Evolutionary conservation across 139 green algal species (phyloP), one percentile per base, ranked within the genome.

Genomic region (Axilococcus clingmanii): DNA sequence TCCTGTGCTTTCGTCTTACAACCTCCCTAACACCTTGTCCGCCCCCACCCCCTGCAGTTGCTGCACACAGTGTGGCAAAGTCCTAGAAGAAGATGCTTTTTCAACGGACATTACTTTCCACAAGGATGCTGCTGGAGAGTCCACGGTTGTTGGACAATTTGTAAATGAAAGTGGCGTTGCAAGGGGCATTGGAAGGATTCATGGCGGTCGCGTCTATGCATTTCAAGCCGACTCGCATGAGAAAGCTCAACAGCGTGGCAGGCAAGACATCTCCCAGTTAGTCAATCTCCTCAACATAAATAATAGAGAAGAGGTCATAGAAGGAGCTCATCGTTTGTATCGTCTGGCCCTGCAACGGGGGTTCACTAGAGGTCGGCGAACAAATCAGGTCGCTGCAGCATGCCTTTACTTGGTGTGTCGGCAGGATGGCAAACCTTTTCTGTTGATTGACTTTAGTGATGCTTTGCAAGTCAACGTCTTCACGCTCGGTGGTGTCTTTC

Each of bases 401-500:
- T 96, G 88, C 65, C 63, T 96, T 22, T 99, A 99, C 81, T 87
- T 97, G 40, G 68, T 94, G 16, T 96, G 88, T 66, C 75, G 92
- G 34, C 81, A 94, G 60, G 92, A 96, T 49, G 57, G 42, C 30
- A 86, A 89, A 64, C 89, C 92, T 45, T 97, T 90, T 76, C 90
- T 99, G 79, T 82, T 99, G 32, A 96, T 99, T 48, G 92, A 99
- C 72, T 96, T 97, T 66, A 79, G 67, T 4, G 92, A 99, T 68
- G 55, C 53, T n/a, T 57, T 94, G 35, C 68, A 69, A 46, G 44
- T 77, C 31, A 83, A 83, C 27, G 66, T 86, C 7, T 93, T 85
- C 55, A 56, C 76, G 5, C 69, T 94, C 33, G 77, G 92, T 22
- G 76, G 71, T 9, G 86, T 96, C 6, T 97, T 91, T 57, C 71